Evolutionary conservation across 192 early-diverging fungal genomes (phyloP).

Genomic region (Tieghemiomyces parasiticus): DNA sequence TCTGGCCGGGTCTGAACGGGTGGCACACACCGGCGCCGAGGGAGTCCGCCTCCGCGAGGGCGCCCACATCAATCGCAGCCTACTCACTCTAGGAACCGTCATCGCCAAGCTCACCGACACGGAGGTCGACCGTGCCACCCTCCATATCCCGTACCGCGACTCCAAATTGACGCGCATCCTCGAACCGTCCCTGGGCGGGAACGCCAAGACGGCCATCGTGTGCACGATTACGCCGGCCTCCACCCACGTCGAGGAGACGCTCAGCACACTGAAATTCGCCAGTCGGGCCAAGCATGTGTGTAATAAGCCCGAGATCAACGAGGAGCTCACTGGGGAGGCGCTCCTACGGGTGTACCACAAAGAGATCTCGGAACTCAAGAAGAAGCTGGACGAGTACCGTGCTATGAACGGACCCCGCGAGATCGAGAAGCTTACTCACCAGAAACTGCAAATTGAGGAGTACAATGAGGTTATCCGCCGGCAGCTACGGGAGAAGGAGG

Average conservation of each 20-base stretch:
- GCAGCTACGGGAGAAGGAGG: conserved; percentile 29
- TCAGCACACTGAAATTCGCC: conserved; percentile 93
- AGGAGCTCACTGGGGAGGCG: conserved; percentile 32
- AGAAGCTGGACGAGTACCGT: conserved; percentile 25
- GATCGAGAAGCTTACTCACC: conserved; percentile 29
- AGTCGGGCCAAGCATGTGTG: conserved; percentile 77
- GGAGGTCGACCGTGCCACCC: conserved; percentile 21
- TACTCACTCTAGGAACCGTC: conserved; percentile 83
- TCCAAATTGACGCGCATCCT: conserved; percentile 92
- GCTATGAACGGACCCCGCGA: conserved; percentile 10
- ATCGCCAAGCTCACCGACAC: conserved; percentile 79
- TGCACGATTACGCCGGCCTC: conserved; percentile 77
- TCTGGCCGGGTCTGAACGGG: conserved; percentile 92
- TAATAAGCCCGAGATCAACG: conserved; percentile 69
- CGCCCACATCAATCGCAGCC: conserved; percentile 86
- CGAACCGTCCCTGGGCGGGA: conserved; percentile 82
- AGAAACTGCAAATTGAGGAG: conserved; percentile 27
- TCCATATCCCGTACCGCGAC: conserved; percentile 92
- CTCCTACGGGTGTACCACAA: conserved; percentile 23
- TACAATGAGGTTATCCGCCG: conserved; percentile 27
- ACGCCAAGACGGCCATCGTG: conserved; percentile 77
- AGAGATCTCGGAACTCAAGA: conserved; percentile 27
- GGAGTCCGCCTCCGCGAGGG: conserved; percentile 86
- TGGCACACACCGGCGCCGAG: conserved; percentile 49
- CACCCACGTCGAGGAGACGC: conserved; percentile 67